Base-by-base conservation (phyloP, 1,284 basidiomycete species). In the Tylopilus sp. region DNA sequence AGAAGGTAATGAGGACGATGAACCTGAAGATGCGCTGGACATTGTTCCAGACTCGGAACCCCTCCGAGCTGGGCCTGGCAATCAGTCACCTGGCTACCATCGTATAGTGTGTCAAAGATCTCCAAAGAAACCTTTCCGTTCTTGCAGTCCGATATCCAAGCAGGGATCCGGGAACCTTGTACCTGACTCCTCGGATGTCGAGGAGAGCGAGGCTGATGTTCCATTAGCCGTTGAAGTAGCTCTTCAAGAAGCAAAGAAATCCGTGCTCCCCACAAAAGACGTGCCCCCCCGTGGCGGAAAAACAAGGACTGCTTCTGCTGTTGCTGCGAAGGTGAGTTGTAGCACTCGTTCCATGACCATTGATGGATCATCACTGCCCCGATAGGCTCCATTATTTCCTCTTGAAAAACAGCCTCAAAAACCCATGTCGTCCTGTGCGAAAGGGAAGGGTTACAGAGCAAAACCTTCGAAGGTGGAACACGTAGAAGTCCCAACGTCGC, bases 1-100 rank as follows among this genome's bases (percentile, higher is more conserved):
- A 15, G 29, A 16, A 37, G 42, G 25, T 30, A 28, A 23, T 3
- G 43, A 38, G 8, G 31, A 41, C 16, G 46, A 52, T 48, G 62
- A 55, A 23, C 33, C 21, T 31, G 63, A 59, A 34, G 68, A 61
- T 41, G 48, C 53, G 6, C 67, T 71, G 57, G 75, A 76, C 40
- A 45, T 81, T 44, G 68, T 84, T 16, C 80, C 81, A 5, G 82
- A 83, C 57, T 83, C 79, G 7, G 79, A 82, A 49, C 76, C 78
- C 39, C 53, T 63, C 49, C 55, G 54, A 47, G 59, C 54, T 36
- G 64, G 43, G 18, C 33, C 37, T 6, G 41, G 48, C 26, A 11
- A 36, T 31, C 41, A 48, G 37, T 45, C 53, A 16, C 46, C 53
- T 33, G 36, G 37, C 23, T 47, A 33, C n/a, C 36, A 44, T 41